phyloP scores from a whole-genome alignment of 352 stramenopile species.

The Phytophthora nicotianae region DNA sequence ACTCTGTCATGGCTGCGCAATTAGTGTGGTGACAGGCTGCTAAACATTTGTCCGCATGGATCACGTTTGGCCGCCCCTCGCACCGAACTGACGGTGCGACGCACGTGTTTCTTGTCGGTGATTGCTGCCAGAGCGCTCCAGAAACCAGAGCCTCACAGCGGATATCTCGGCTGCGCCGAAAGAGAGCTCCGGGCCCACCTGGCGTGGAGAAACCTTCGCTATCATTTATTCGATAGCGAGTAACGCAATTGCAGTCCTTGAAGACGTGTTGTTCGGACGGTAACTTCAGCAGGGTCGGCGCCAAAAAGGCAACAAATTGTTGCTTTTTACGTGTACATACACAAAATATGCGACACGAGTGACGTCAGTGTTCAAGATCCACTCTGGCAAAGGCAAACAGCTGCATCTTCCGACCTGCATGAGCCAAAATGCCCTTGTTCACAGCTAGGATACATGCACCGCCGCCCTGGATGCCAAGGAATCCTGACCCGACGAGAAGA shows the following conservation, averaged over 20 bases:
- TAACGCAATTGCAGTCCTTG: constrained; percentile 16
- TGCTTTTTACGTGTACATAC: neutral
- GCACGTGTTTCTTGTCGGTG: constrained; percentile 27
- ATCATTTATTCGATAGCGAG: constrained; percentile 16
- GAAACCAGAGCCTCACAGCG: constrained; percentile 25
- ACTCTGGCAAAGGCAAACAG: constrained; percentile 2
- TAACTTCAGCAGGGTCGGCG: too few species aligned
- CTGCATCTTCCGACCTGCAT: constrained; percentile 8
- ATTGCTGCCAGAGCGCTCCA: constrained; percentile 17
- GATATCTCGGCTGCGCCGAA: constrained; percentile 12
- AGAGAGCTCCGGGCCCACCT: constrained; percentile 21
- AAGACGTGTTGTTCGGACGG: constrained; percentile 11
- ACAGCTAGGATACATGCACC: too few species aligned
- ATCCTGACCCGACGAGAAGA: neutral
- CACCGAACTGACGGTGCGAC: constrained; percentile 21
- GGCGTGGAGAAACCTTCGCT: constrained; percentile 20
- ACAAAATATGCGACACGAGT: constrained; percentile 27
- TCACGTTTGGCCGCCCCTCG: constrained; percentile 14
- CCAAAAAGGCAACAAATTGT: neutral
- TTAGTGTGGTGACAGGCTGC: neutral
- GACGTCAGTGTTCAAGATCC: constrained; percentile 22
- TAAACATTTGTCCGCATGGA: constrained; percentile 7
- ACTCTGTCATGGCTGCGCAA: neutral
- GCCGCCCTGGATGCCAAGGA: too few species aligned
- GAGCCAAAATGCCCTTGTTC: neutral